Evolutionary conservation across 129 eudicot species (phyloP).

Genomic region (Cynara cardunculus): DNA sequence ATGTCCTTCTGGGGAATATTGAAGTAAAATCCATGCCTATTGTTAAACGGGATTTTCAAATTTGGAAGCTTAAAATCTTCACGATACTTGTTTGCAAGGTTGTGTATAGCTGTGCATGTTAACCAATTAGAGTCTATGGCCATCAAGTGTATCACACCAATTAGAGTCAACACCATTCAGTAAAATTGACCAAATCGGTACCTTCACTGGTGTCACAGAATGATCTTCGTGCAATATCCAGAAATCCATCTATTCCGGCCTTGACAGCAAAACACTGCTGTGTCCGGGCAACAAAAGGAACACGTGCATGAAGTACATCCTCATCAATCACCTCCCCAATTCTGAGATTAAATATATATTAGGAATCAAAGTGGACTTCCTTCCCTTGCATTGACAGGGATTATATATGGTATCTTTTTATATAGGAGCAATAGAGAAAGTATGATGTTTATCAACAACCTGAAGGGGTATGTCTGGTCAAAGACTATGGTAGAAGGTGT

Average conservation of each 20-base stretch:
- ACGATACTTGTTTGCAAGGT: constrained; percentile 89
- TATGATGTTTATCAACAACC: neutral
- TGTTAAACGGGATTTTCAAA: constrained; percentile 90
- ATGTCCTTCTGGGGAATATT: constrained; percentile 91
- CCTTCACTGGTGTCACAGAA: constrained; percentile 99
- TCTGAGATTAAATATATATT: constrained; percentile 36
- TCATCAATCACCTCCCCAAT: constrained; percentile 94
- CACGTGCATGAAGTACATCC: constrained; percentile 90
- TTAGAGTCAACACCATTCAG: neutral
- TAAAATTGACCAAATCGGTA: constrained; percentile 15
- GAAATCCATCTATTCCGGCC: constrained; percentile 95
- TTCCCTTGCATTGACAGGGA: constrained; percentile 2
- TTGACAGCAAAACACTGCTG: constrained; percentile 99
- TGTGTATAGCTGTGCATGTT: constrained; percentile 74
- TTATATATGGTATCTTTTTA: constrained; percentile 1
- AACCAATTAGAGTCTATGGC: constrained; percentile 5
- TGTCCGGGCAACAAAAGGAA: constrained; percentile 95
- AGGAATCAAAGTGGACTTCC: neutral
- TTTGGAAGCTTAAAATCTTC: constrained; percentile 87
- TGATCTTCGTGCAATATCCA: constrained; percentile 89
- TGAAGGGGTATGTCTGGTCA: neutral
- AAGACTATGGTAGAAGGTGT: neutral
- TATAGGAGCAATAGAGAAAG: neutral
- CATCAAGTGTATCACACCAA: neutral
- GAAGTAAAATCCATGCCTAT: constrained; percentile 93